These are phyloP conservation scores for Mariannaea elegans DNA, from an alignment of 2,329 filamentous ascomycete species.

Conservation along the genomic window DNA sequence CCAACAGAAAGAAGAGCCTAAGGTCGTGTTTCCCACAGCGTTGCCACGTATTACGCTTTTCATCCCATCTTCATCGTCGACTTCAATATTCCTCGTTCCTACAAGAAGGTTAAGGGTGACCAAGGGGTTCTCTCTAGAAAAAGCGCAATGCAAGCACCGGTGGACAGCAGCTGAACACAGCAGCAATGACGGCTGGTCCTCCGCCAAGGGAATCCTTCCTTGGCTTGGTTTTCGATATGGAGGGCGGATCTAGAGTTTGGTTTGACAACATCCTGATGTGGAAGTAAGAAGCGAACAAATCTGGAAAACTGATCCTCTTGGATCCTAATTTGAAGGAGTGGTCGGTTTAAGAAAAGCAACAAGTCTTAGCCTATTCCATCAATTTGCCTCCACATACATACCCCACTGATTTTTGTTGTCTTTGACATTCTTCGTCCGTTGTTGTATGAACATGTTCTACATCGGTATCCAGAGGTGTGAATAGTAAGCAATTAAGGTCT, in stretches of 20 bases:
- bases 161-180: slow-evolving; percentile 22
- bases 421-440: not conserved
- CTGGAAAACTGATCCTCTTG: slow-evolving; percentile 34
- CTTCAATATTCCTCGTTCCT: not conserved
- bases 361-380: slow-evolving; percentile 4
- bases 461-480: no score
- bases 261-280: slow-evolving; percentile 44
- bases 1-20: slow-evolving; percentile 28
- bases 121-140: slow-evolving; percentile 12
- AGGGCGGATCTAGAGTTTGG: slow-evolving; percentile 22
- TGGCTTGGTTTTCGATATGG: slow-evolving; percentile 12
- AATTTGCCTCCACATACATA: not conserved
- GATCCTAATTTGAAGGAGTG: slow-evolving; percentile 27
- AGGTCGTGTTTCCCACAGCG: slow-evolving; percentile 25
- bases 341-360: slow-evolving; percentile 20
- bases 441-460: no score
- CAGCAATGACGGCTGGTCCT: slow-evolving; percentile 22
- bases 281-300: slow-evolving; percentile 54
- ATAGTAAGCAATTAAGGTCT: no score
- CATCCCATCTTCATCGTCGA: slow-evolving; percentile 5
- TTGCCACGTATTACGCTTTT: slow-evolving; percentile 30
- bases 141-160: slow-evolving; percentile 32
- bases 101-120: not conserved
- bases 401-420: not conserved
- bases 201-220: slow-evolving; percentile 20